Conservation (phyloP, 225 moss, liverwort and hornwort genomes). For the Pseudoscleropodium purum region DNA sequence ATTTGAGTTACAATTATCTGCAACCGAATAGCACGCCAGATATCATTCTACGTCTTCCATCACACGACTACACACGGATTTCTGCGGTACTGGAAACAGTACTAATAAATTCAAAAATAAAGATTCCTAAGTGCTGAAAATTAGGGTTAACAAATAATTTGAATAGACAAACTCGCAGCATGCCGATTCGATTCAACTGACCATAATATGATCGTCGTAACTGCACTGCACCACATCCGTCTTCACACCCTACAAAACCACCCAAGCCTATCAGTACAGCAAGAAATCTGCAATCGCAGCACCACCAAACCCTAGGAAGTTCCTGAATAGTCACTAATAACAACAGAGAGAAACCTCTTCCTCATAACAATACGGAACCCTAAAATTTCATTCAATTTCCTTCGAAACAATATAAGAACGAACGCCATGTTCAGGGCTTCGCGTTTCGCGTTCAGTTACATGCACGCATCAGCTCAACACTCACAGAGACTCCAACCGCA, state of each 20-base stretch:
- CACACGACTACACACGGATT: not conserved
- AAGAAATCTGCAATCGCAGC: not conserved
- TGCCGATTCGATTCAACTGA: slow-evolving; percentile 12
- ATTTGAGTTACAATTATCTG: slow-evolving; percentile 81
- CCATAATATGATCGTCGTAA: slow-evolving; percentile 76
- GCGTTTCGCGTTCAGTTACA: not conserved
- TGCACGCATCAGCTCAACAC: not conserved
- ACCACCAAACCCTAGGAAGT: not conserved
- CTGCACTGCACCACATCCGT: slow-evolving; percentile 66
- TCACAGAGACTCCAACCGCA: not conserved
- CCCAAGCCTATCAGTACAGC: not conserved
- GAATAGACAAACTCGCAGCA: not conserved
- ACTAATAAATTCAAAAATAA: not conserved
- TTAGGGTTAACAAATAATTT: not conserved
- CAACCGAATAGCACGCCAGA: not conserved
- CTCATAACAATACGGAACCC: not conserved
- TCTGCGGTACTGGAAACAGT: not conserved
- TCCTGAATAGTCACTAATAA: not conserved
- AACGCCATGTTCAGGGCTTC: too few species aligned
- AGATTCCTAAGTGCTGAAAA: not conserved
- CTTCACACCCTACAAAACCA: slow-evolving; percentile 42
- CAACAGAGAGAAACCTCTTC: not conserved
- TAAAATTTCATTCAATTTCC: not conserved
- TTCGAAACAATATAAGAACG: not conserved
- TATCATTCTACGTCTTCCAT: not conserved